Evolutionary conservation across 1,284 basidiomycete species (phyloP).

Genomic region (Xerocomus amazonicus): DNA sequence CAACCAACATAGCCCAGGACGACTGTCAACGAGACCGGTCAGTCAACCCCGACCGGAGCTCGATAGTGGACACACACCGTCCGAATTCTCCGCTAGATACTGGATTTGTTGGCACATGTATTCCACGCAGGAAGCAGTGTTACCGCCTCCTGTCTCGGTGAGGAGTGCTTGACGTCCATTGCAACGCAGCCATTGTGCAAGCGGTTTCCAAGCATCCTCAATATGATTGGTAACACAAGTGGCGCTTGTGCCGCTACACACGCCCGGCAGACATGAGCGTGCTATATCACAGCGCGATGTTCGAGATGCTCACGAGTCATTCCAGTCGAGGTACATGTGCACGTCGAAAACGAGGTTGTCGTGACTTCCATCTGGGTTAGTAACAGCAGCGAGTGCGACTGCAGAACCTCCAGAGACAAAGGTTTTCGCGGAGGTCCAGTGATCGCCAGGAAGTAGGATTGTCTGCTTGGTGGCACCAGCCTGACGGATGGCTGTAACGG

Average conservation of each 20-base stretch:
- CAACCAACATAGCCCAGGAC: conserved; percentile 46
- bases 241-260: neutral
- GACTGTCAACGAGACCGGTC: conserved; percentile 19
- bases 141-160: conserved; percentile 61
- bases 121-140: conserved; percentile 45
- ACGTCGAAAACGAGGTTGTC: conserved; percentile 55
- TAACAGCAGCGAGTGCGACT: conserved; percentile 48
- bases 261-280: neutral
- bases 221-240: conserved; percentile 51
- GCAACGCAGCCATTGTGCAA: conserved; percentile 3
- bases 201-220: conserved; percentile 7
- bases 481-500: conserved; percentile 52
- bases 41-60: neutral
- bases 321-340: conserved; percentile 61
- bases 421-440: conserved; percentile 49
- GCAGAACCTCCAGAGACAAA: conserved; percentile 56
- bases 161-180: conserved; percentile 59
- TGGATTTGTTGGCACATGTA: conserved; percentile 48
- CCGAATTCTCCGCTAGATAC: conserved; percentile 50
- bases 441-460: conserved; percentile 52
- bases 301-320: conserved; percentile 41
- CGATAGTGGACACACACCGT: conserved; percentile 31
- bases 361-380: conserved; percentile 47
- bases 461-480: conserved; percentile 45
- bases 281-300: neutral